Conservation (phyloP, 148 eudicot genomes). For the Gaultheria prostrata region DNA sequence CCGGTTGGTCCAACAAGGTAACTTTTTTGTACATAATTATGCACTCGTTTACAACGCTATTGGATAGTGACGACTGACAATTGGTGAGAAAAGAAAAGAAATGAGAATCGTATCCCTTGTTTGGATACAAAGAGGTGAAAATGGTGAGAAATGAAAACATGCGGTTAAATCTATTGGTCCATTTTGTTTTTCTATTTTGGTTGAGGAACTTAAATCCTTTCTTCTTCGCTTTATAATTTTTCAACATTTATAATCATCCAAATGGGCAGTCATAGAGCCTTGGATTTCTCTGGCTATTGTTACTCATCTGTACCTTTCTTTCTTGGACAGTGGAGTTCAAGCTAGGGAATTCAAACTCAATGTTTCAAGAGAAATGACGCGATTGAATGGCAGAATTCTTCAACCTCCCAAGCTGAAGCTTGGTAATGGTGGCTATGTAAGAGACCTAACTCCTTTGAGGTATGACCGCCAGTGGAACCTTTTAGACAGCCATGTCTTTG, state of each 20-base stretch:
- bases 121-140: background rate
- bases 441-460: slow-evolving; percentile 57
- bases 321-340: slow-evolving; percentile 56
- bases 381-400: slow-evolving; percentile 76
- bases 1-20: slow-evolving; percentile 89
- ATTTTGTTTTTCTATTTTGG: background rate
- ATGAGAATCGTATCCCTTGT: background rate
- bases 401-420: slow-evolving; percentile 88
- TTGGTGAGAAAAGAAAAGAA: background rate
- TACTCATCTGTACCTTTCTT: background rate
- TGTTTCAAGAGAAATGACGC: slow-evolving; percentile 74
- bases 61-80: background rate
- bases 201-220: background rate
- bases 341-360: slow-evolving; percentile 71
- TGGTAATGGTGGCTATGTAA: slow-evolving; percentile 63
- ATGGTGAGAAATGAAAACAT: background rate
- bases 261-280: background rate
- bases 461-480: slow-evolving; percentile 91
- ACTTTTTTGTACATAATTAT: background rate
- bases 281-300: slow-evolving; percentile 1
- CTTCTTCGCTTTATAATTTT: too few relatives aligned
- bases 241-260: background rate
- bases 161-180: background rate
- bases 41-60: background rate
- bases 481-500: slow-evolving; percentile 73